Conservation (phyloP, 495 filamentous ascomycete genomes). For the Penicillium paradoxum region DNA sequence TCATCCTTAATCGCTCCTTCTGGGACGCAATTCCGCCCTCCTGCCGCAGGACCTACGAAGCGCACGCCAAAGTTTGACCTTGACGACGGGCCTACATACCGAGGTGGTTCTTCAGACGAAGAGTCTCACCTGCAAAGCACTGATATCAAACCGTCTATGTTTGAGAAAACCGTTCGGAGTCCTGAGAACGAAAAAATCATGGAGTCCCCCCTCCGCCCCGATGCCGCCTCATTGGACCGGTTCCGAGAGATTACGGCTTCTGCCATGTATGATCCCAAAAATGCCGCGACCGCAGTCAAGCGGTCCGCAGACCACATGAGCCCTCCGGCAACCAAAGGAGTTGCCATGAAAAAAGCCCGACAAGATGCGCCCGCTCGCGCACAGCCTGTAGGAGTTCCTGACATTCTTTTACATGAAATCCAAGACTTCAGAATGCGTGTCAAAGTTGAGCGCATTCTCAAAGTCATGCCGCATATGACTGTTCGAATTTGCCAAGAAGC, state of each 20-base stretch:
- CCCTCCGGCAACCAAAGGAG: conserved; percentile 31
- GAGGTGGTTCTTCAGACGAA: conserved; percentile 54
- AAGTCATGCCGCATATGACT: conserved; percentile 47
- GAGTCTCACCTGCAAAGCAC: conserved; percentile 46
- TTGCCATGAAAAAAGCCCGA: conserved; percentile 35
- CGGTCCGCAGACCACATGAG: conserved; percentile 46
- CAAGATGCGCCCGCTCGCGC: conserved; percentile 56
- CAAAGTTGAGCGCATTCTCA: conserved; percentile 53
- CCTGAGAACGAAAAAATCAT: conserved; percentile 38
- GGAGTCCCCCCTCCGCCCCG: conserved; percentile 30
- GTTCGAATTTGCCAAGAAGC: conserved; percentile 50
- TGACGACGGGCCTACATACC: conserved; percentile 54
- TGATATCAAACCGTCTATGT: conserved; percentile 69
- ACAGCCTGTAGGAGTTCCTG: conserved; percentile 33
- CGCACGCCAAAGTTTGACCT: conserved; percentile 40
- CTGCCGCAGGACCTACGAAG: conserved; percentile 34
- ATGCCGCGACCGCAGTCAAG: conserved; percentile 26
- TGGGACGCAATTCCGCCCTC: conserved; percentile 66
- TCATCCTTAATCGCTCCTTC: conserved; percentile 68
- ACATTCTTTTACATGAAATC: conserved; percentile 50
- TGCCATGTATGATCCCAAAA: conserved; percentile 42
- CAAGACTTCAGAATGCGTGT: conserved; percentile 44
- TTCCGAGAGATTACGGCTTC: conserved; percentile 48
- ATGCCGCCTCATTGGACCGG: conserved; percentile 24
- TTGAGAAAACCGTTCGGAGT: conserved; percentile 38